Evolutionary conservation across 495 filamentous ascomycete genomes (phyloP), one percentile per base, ranked within the genome.

Genomic region (Astrothelium macrocarpum): DNA sequence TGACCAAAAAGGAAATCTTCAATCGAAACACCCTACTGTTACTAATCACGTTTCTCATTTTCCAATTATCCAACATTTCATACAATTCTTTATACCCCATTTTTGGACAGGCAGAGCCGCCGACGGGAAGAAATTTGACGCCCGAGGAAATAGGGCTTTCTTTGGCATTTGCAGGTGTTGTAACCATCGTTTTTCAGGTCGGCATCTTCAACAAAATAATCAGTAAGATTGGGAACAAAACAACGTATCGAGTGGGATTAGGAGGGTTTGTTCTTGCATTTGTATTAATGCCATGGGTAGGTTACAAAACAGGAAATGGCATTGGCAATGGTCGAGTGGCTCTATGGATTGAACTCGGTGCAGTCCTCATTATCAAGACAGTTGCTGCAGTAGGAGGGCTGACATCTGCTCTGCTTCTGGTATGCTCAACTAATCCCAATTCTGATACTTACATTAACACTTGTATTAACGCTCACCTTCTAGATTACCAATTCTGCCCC

Each of bases 401-500:
- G 61, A 95, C 95, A 34, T 90, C 89, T 71, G 90, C 91, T 2
- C 82, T 98, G 72, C 78, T 97, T 46, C 73, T 98, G 72, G 89
- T 91, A 81, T 67, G 85, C 79, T 59, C 10, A 36, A 18, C 32
- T 32, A 11, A 3, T 25, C 49, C 49, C 56, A 20, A 29, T 49
- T n/a, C 23, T n/a, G 45, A 49, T 45, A 5, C 39, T 59, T 10
- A 61, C 29, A 14, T 32, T 64, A 64, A 31, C 34, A 36, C 20
- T 12, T n/a, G 7, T 61, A n/a, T 18, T 29, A 5, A 18, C 20
- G 12, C 18, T 20, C 29, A 18, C 32, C 23, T 42, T 56, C 10
- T 43, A 95, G 90, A 87, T 98, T 68, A 98, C 93, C 28, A 98
- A 98, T 70, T 91, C 89, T 1, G 90, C 90, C 1, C 90, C 90